phyloP scores from a whole-genome alignment of 2,329 filamentous ascomycete genomes.

The Ceratocystis colombiana region DNA sequence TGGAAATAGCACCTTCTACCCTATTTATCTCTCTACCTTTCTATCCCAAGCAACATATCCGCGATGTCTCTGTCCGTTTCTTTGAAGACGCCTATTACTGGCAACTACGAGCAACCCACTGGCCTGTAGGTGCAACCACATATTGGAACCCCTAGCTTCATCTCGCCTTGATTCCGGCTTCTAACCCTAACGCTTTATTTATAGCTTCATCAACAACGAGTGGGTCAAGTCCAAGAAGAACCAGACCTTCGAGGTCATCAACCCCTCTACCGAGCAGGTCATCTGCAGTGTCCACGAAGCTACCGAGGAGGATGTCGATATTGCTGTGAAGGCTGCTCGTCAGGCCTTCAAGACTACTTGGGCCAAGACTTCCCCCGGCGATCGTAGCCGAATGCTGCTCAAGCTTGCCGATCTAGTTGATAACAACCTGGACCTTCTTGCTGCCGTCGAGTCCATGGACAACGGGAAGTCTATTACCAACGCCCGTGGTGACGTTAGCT shows the following conservation, averaged over 20 bases:
- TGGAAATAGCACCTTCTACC: background rate
- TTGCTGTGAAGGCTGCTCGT: conserved; percentile 40
- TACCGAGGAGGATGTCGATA: conserved; percentile 39
- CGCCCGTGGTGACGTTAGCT: conserved; percentile 34
- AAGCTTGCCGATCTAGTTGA: conserved; percentile 39
- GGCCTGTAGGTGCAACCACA: conserved; percentile 53
- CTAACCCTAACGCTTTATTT: conserved; percentile 16
- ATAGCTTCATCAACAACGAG: conserved; percentile 85
- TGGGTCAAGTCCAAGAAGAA: conserved; percentile 44
- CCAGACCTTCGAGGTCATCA: conserved; percentile 27
- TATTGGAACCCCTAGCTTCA: conserved; percentile 47
- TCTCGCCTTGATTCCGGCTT: conserved; percentile 53
- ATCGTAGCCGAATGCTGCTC: conserved; percentile 37
- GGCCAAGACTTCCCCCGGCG: conserved; percentile 35
- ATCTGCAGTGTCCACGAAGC: conserved; percentile 37
- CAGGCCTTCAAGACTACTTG: conserved; percentile 39
- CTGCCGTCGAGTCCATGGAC: conserved; percentile 37
- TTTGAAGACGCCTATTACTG: conserved; percentile 59
- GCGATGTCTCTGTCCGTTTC: conserved; percentile 45
- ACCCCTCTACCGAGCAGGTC: conserved; percentile 29
- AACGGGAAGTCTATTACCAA: conserved; percentile 37
- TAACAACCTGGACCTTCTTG: conserved; percentile 36
- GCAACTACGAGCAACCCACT: conserved; percentile 48
- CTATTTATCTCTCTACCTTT: background rate
- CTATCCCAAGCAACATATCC: background rate